Evolutionary conservation across 2,329 filamentous ascomycete genomes (phyloP).

Genomic region (Calonectria multiphialidica): DNA sequence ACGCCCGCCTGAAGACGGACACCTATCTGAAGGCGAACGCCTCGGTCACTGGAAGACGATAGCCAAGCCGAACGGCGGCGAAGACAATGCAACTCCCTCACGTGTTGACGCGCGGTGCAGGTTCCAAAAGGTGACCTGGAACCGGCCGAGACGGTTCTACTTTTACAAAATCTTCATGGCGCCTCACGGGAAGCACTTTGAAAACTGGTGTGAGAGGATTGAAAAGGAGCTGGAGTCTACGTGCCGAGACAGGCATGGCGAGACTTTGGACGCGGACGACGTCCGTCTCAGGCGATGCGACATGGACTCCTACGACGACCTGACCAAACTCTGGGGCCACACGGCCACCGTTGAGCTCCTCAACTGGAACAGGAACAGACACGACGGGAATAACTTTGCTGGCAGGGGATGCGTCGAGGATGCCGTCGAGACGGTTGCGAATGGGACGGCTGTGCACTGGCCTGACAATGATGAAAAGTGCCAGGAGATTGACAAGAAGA

Average conservation of each 20-base stretch:
- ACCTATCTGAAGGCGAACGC: not conserved
- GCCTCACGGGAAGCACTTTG: not conserved
- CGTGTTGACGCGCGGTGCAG: slow-evolving; percentile 5
- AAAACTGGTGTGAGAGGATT: not conserved
- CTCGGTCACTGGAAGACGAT: not conserved
- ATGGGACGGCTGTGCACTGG: not conserved
- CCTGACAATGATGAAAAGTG: not conserved
- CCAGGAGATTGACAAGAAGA: not conserved
- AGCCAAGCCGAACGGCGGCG: no score
- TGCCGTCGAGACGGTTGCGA: not conserved
- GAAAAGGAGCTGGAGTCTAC: not conserved
- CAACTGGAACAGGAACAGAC: not conserved
- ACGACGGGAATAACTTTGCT: not conserved
- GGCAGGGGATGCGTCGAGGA: not conserved
- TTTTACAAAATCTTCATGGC: slow-evolving; percentile 13
- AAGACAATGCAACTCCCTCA: not conserved
- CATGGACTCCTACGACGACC: slow-evolving; percentile 10
- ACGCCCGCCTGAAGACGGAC: not conserved
- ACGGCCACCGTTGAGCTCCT: not conserved
- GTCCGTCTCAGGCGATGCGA: slow-evolving; percentile 11
- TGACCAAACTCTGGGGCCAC: not conserved
- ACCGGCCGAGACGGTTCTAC: not conserved
- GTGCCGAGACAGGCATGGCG: not conserved
- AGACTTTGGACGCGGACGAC: not conserved
- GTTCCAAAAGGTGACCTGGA: not conserved